phyloP scores from a whole-genome alignment of 2,329 filamentous ascomycete genomes.

The Aspergillus latus region DNA sequence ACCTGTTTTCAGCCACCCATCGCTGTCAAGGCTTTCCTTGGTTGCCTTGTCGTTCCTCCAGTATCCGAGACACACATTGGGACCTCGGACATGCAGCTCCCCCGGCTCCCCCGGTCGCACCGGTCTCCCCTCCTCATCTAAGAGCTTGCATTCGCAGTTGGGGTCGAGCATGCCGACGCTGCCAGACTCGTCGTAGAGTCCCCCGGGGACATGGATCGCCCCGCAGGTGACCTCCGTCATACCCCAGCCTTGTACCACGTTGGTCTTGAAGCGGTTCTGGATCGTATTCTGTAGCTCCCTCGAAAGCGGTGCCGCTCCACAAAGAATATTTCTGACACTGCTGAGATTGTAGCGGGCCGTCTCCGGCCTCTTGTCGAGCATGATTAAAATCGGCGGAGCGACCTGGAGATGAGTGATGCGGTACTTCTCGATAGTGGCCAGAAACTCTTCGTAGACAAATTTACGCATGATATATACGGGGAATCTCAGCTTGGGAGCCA shows the following conservation, averaged over 20 bases:
- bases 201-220: slow-evolving; percentile 45
- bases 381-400: slow-evolving; percentile 60
- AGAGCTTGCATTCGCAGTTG: slow-evolving; percentile 55
- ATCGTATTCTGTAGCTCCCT: slow-evolving; percentile 49
- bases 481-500: slow-evolving; percentile 45
- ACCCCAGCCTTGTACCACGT: slow-evolving; percentile 57
- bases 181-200: slow-evolving; percentile 43
- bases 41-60: slow-evolving; percentile 49
- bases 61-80: slow-evolving; percentile 30
- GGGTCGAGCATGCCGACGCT: slow-evolving; percentile 56
- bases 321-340: slow-evolving; percentile 49
- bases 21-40: slow-evolving; percentile 20
- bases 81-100: slow-evolving; percentile 35
- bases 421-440: slow-evolving; percentile 52
- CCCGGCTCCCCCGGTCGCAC: slow-evolving; percentile 47
- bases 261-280: slow-evolving; percentile 42
- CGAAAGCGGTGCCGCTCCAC: slow-evolving; percentile 56
- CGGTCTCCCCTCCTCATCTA: slow-evolving; percentile 56
- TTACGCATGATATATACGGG: slow-evolving; percentile 60
- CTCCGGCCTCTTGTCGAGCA: slow-evolving; percentile 61
- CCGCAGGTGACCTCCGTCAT: slow-evolving; percentile 58
- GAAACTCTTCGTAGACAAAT: slow-evolving; percentile 56
- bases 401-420: slow-evolving; percentile 55
- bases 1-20: slow-evolving; percentile 34
- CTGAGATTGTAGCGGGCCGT: slow-evolving; percentile 55